Conservation (phyloP, 176 grass and related monocot genomes). For the Eleusine indica region DNA sequence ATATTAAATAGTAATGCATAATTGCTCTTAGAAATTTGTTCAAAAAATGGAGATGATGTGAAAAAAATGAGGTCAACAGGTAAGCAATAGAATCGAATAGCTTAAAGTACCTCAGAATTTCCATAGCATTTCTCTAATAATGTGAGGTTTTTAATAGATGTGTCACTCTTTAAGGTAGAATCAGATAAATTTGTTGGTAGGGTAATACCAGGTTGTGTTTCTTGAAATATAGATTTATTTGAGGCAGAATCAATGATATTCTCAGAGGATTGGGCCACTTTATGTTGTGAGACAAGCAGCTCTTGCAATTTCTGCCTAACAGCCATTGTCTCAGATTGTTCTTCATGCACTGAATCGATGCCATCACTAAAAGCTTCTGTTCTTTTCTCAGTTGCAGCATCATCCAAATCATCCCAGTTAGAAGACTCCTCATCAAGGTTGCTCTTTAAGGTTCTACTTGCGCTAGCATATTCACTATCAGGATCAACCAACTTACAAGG, state of each 20-base stretch:
- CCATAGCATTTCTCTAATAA: background rate
- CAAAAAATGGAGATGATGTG: background rate
- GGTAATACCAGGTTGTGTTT: slow-evolving; percentile 19
- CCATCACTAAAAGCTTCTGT: slow-evolving; percentile 15
- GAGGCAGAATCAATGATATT: slow-evolving; percentile 21
- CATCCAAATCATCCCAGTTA: slow-evolving; percentile 43
- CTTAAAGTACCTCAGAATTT: slow-evolving; percentile 48
- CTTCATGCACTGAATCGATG: slow-evolving; percentile 7
- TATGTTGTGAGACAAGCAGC: slow-evolving; percentile 24
- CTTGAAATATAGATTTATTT: slow-evolving; percentile 7
- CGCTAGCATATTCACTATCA: slow-evolving; percentile 22
- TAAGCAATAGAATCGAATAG: slow-evolving; percentile 25
- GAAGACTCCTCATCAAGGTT: slow-evolving; percentile 37
- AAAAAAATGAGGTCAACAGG: slow-evolving; percentile 1
- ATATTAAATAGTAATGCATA: slow-evolving; percentile 14
- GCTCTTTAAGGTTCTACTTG: slow-evolving; percentile 42
- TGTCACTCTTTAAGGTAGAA: slow-evolving; percentile 14
- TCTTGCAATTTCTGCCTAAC: slow-evolving; percentile 37
- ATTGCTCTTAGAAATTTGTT: slow-evolving; percentile 10
- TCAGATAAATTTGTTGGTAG: slow-evolving; percentile 1
- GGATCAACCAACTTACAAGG: slow-evolving; percentile 23
- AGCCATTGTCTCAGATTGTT: slow-evolving; percentile 18
- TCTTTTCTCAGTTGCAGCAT: slow-evolving; percentile 33
- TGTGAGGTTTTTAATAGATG: slow-evolving; percentile 6
- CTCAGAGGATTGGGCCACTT: slow-evolving; percentile 8